phyloP scores from a whole-genome alignment of 2,329 filamentous ascomycete genomes.

The Aspergillus sp. region DNA sequence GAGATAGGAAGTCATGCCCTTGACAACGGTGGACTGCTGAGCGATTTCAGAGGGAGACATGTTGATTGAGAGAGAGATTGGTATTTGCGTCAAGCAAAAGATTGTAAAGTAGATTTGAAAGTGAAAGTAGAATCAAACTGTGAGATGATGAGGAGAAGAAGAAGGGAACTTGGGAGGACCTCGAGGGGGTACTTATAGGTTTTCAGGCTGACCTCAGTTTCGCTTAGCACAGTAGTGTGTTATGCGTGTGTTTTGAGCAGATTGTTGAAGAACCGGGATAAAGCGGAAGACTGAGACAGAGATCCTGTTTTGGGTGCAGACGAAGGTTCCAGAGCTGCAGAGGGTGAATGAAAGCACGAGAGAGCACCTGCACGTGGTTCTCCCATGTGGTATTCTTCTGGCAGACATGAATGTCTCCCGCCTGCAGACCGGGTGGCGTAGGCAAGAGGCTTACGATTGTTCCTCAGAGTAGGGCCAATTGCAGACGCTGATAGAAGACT shows the following conservation, averaged over 20 bases:
- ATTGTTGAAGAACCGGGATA: not conserved
- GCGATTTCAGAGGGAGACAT: constrained; percentile 32
- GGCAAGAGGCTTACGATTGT: constrained; percentile 23
- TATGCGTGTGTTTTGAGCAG: not conserved
- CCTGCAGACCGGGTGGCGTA: not conserved
- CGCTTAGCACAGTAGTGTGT: not conserved
- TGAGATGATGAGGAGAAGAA: constrained; percentile 4
- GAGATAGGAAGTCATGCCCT: constrained; percentile 26
- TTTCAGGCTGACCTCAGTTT: not conserved
- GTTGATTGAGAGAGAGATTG: constrained; percentile 22
- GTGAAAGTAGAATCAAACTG: not conserved
- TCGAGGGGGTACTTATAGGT: not conserved
- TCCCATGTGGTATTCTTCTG: not conserved
- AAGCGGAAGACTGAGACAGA: not conserved
- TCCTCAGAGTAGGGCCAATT: constrained; percentile 8
- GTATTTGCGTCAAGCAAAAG: constrained; percentile 24
- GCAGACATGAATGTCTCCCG: not conserved
- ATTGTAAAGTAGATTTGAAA: constrained; percentile 4
- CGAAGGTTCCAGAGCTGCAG: not conserved
- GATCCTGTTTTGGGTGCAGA: not conserved
- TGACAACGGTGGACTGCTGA: constrained; percentile 28
- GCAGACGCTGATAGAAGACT: too few relatives aligned
- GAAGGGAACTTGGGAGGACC: not conserved
- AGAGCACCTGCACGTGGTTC: not conserved
- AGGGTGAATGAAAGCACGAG: not conserved